Conservation (phyloP, 164 flowering plant genomes). For the Amborella trichopoda region DNA sequence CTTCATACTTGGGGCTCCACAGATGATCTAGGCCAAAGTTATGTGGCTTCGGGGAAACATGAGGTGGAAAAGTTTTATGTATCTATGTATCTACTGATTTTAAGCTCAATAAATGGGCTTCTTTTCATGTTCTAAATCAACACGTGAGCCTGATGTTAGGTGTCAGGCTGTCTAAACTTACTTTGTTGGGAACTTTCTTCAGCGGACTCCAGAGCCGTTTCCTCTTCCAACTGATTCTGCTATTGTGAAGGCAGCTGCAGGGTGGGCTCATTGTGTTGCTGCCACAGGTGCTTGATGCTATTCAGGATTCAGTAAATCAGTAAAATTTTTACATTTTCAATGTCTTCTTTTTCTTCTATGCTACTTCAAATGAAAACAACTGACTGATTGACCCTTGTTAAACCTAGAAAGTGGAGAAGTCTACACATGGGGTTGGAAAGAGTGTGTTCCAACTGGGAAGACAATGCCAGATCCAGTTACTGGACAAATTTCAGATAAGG, state of each 20-base stretch:
- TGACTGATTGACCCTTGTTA: neutral
- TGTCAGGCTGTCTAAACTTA: neutral
- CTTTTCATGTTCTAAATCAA: too few species aligned
- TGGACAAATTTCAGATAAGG: constrained; percentile 34
- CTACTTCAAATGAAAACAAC: too few species aligned
- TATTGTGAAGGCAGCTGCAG: constrained; percentile 77
- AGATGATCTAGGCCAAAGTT: constrained; percentile 95
- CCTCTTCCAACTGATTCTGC: constrained; percentile 78
- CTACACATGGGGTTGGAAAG: constrained; percentile 99
- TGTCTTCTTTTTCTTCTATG: too few species aligned
- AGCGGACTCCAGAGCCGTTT: constrained; percentile 95
- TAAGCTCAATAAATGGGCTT: too few species aligned
- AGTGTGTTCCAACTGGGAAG: constrained; percentile 92
- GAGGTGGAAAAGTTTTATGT: constrained; percentile 41
- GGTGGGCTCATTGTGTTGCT: constrained; percentile 97
- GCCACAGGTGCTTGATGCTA: constrained; percentile 88
- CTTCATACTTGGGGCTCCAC: constrained; percentile 98
- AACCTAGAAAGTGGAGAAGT: constrained; percentile 60
- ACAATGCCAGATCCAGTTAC: constrained; percentile 41
- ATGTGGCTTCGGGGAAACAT: constrained; percentile 91
- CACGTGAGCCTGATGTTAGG: neutral
- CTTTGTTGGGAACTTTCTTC: constrained; percentile 7
- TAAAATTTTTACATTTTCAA: too few species aligned
- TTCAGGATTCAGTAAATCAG: too few species aligned
- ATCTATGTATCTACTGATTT: too few species aligned